phyloP scores from a whole-genome alignment of 2,329 filamentous ascomycete species.

The Pseudogymnoascus sp. region DNA sequence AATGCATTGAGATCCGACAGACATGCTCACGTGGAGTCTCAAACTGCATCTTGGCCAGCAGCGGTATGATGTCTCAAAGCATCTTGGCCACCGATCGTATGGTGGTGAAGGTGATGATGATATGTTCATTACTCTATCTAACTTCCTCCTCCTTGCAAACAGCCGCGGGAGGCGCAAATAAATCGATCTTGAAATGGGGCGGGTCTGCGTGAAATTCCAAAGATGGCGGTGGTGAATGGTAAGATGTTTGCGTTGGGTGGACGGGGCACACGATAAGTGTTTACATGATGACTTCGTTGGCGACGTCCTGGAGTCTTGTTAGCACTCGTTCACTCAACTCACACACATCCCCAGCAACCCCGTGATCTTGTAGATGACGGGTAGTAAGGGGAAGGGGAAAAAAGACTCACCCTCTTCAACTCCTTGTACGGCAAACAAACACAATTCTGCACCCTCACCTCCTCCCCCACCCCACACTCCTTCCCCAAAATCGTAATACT shows the following conservation, averaged over 20 bases:
- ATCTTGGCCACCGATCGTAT: background rate
- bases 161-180: background rate
- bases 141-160: background rate
- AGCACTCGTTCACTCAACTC: slow-evolving; percentile 19
- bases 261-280: background rate
- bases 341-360: no score
- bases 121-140: slow-evolving; percentile 8
- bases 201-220: background rate
- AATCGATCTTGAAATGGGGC: background rate
- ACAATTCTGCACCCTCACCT: slow-evolving; percentile 95
- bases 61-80: background rate
- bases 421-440: slow-evolving; percentile 97
- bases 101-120: background rate
- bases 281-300: slow-evolving; percentile 90
- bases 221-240: background rate
- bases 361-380: no score
- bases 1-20: background rate
- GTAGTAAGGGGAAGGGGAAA: background rate
- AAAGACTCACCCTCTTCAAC: slow-evolving; percentile 73
- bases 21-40: background rate
- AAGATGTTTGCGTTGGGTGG: background rate
- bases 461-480: slow-evolving; percentile 89
- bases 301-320: slow-evolving; percentile 61
- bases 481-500: slow-evolving; percentile 96
- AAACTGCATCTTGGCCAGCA: background rate